Conservation (phyloP, 768 basidiomycete genomes). For the Tulasnella sp. region DNA sequence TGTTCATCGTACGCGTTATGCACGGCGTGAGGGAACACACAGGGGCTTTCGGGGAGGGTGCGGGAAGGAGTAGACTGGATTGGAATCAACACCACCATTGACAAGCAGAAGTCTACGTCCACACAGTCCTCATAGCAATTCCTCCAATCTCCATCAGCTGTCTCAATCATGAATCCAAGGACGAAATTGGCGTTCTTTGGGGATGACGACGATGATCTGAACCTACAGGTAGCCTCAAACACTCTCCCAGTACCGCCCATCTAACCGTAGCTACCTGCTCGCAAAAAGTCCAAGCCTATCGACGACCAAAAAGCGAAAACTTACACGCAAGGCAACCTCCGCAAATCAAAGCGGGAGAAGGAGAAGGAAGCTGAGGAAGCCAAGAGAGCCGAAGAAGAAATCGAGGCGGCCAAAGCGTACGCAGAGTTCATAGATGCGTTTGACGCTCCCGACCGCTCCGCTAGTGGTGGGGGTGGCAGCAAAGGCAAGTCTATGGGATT, state of each 20-base stretch:
- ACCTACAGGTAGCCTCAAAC: conserved; percentile 10
- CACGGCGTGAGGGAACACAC: conserved; percentile 3
- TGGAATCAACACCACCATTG: no score
- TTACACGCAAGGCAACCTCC: conserved; percentile 69
- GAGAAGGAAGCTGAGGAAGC: conserved; percentile 89
- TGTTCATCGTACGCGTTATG: not conserved
- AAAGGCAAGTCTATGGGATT: conserved; percentile 19
- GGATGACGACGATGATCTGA: conserved; percentile 16
- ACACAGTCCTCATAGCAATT: no score
- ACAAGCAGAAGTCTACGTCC: no score
- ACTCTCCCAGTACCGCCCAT: not conserved
- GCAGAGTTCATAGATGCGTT: conserved; percentile 79
- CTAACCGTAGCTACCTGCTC: not conserved
- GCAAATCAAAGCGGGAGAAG: conserved; percentile 84
- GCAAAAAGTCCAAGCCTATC: conserved; percentile 43
- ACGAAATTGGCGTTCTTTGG: conserved; percentile 14
- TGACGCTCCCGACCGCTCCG: conserved; percentile 34
- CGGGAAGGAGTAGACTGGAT: no score
- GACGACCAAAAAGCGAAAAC: conserved; percentile 79
- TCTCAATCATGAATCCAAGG: conserved; percentile 7
- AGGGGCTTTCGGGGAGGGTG: no score
- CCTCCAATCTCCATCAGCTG: not conserved
- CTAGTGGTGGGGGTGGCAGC: conserved; percentile 21
- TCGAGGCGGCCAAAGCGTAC: conserved; percentile 63
- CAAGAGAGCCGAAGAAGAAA: conserved; percentile 76